phyloP scores from a whole-genome alignment of 441 rosid genomes.

The Metrosideros polymorpha region DNA sequence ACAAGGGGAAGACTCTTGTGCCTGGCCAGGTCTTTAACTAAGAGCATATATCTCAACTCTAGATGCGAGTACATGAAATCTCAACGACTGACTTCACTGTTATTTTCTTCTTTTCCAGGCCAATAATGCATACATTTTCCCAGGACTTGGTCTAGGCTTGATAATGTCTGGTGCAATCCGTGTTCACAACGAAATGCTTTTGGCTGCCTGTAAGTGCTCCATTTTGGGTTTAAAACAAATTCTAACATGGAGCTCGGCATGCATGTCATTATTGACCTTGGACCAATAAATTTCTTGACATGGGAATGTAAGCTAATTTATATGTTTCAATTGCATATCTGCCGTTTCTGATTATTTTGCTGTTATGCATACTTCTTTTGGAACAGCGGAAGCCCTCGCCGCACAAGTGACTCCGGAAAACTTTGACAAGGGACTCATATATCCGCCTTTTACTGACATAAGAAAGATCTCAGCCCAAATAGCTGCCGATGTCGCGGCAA shows the following conservation, averaged over 20 bases:
- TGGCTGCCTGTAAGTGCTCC: constrained; percentile 7
- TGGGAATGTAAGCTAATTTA: background rate
- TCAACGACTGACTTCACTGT: background rate
- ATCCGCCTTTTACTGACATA: constrained; percentile 8
- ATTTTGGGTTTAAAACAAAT: background rate
- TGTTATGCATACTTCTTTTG: background rate
- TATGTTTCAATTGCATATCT: background rate
- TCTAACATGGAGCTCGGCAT: background rate
- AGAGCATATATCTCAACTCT: background rate
- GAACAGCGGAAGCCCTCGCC: constrained; percentile 10
- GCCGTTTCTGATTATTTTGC: background rate
- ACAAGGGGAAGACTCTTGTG: background rate
- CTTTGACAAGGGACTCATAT: constrained; percentile 9
- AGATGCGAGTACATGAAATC: background rate
- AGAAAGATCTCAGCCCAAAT: constrained; percentile 13
- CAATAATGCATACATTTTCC: constrained; percentile 14
- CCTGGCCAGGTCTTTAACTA: background rate
- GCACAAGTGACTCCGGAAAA: background rate
- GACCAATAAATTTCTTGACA: background rate
- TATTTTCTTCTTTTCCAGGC: background rate
- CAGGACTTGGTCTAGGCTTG: constrained; percentile 13
- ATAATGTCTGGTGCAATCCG: constrained; percentile 10
- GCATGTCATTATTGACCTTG: background rate
- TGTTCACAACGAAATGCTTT: constrained; percentile 12
- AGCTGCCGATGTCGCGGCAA: constrained; percentile 11